Base-by-base conservation (phyloP, 768 basidiomycete genomes). In the Xerocomus spinulosus region DNA sequence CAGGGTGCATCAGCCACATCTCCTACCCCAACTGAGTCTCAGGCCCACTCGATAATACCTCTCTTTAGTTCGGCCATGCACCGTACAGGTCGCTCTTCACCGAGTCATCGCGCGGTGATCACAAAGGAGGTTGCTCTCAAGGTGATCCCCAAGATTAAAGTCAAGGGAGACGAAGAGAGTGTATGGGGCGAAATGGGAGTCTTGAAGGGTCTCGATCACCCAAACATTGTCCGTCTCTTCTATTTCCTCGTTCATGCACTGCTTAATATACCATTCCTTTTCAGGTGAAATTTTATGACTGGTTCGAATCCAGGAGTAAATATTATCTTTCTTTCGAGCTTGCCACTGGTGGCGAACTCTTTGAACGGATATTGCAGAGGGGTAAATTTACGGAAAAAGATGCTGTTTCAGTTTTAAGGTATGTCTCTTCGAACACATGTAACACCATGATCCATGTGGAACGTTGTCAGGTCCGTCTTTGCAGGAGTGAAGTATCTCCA, bases 271-370 rank as follows among this genome's bases (percentile, higher is more conserved):
- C 17, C 20, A 9, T 18, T 32, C 30, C 4, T 26, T 23, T n/a
- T 25, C 39, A 92, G 91, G 91, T 96, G 48, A 95, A 94, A 63
- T 92, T 96, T 60, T 94, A 86, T 66, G 93, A 96, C 65, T 92
- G 87, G 83, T 98, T 98, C 64, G 96, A 98, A 62, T 92, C 88
- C 9, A 75, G 92, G 53, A 78, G 84, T 14, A 97, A 96, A 70
- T 97, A 92, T 67, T 98, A 94, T 62, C 81, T 98, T n/a, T 79
- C 87, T 0, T 96, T 96, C 59, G 92, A 97, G 66, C 85, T 98
- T 9, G 95, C 93, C 0, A 77, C 82, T 1, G 95, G 96, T 5
- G 96, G 96, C 25, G 96, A 98, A 61, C 78, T 98, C 2, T 99
- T 99, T 62, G 87, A 92, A 42, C 78, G 92, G 37, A 90, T 98